These are phyloP conservation scores for Citrus medica DNA, from an alignment of 345 rosid genomes.

Conservation along the genomic window DNA sequence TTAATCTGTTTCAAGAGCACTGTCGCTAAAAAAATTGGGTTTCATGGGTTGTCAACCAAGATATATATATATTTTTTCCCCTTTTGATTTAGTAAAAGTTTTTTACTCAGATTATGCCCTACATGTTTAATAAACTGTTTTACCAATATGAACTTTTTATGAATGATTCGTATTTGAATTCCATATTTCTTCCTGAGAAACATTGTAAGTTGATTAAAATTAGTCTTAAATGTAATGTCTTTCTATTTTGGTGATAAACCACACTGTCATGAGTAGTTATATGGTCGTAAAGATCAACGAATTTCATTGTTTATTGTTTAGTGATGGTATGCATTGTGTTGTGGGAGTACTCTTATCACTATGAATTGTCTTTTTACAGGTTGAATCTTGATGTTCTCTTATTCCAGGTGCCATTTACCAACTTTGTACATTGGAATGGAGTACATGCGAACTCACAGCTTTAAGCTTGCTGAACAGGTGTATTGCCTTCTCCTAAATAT, in stretches of 20 bases:
- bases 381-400: conserved; percentile 74
- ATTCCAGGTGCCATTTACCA: conserved; percentile 97
- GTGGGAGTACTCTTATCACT: conserved; percentile 48
- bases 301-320: not conserved
- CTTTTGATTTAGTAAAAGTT: not conserved
- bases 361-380: conserved; percentile 58
- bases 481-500: conserved; percentile 16
- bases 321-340: conserved; percentile 17
- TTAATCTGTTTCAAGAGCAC: not conserved
- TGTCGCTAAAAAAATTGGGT: too few relatives aligned
- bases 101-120: not conserved
- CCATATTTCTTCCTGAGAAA: not conserved
- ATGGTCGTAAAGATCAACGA: not conserved
- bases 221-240: not conserved
- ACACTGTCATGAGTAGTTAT: not conserved
- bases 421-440: conserved; percentile 98
- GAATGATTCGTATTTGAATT: not conserved
- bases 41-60: not conserved
- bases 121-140: not conserved
- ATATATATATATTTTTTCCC: not conserved
- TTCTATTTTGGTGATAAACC: not conserved
- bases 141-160: not conserved
- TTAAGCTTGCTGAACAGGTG: conserved; percentile 98
- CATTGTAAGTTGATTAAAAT: not conserved
- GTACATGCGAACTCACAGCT: conserved; percentile 96